Evolutionary conservation across 2,329 filamentous ascomycete genomes (phyloP).

Genomic region (Colletotrichum sp.): DNA sequence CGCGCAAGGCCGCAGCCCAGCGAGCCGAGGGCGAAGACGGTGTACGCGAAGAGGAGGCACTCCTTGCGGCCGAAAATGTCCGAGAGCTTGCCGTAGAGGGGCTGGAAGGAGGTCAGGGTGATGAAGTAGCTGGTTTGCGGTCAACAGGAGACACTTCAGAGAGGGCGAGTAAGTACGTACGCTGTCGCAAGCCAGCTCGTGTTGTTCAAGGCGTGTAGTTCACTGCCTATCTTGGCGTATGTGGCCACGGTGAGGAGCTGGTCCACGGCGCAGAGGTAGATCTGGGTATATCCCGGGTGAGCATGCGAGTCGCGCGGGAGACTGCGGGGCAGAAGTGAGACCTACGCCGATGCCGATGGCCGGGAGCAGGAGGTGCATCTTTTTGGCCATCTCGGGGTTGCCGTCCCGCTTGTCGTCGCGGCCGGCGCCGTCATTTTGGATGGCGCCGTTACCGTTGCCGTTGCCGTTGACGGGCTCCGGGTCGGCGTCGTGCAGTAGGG

Average conservation of each 20-base stretch:
- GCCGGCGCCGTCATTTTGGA: constrained; percentile 11
- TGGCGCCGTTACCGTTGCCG: not conserved
- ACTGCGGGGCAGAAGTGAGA: not conserved
- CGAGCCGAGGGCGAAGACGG: constrained; percentile 69
- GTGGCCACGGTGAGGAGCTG: constrained; percentile 79
- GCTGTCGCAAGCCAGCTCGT: constrained; percentile 75
- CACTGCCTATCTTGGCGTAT: constrained; percentile 80
- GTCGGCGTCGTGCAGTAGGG: constrained; percentile 26
- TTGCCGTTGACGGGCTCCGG: constrained; percentile 5
- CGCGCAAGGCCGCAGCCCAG: constrained; percentile 66
- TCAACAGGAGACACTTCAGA: not conserved
- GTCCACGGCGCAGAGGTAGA: constrained; percentile 76
- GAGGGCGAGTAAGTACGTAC: constrained; percentile 25
- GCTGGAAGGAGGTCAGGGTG: constrained; percentile 77
- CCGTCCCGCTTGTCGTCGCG: constrained; percentile 21
- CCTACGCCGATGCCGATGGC: constrained; percentile 43
- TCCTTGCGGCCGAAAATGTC: constrained; percentile 75
- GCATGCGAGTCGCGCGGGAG: not conserved
- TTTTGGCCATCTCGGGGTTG: constrained; percentile 33
- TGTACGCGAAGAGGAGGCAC: constrained; percentile 68
- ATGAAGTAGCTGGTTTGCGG: constrained; percentile 64
- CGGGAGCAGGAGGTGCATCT: constrained; percentile 41
- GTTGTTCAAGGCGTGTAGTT: constrained; percentile 74
- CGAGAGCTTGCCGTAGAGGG: constrained; percentile 73
- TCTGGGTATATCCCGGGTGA: constrained; percentile 40